Evolutionary conservation across 73 alveolate genomes (phyloP).

Genomic region (Paramecium sonneborni): DNA sequence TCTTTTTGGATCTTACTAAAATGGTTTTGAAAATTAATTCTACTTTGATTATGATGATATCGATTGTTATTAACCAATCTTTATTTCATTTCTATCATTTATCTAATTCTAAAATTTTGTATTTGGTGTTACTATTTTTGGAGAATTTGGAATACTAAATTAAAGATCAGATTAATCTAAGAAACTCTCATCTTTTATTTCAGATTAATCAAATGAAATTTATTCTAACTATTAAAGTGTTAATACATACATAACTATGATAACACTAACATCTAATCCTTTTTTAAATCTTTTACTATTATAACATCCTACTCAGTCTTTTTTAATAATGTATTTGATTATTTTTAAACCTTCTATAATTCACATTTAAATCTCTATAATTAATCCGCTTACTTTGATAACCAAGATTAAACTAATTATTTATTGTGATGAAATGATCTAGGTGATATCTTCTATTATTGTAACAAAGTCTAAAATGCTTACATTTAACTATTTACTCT

Average conservation of each 20-base stretch:
- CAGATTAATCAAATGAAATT: constrained; percentile 32
- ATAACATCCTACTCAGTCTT: background rate
- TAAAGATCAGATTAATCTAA: constrained; percentile 3
- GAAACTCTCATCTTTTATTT: background rate
- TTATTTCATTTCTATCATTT: background rate
- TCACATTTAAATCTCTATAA: background rate
- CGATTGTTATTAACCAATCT: background rate
- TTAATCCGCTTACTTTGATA: background rate
- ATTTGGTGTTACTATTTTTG: background rate
- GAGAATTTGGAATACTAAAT: constrained; percentile 13
- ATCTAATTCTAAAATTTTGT: background rate
- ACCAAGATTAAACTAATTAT: constrained; percentile 8
- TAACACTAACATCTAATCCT: background rate
- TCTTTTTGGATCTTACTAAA: background rate
- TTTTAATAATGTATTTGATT: background rate
- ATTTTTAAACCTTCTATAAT: background rate
- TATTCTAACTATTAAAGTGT: background rate
- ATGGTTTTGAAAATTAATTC: background rate
- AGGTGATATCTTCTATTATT: constrained; percentile 3
- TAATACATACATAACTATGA: background rate
- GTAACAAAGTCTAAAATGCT: constrained; percentile 2
- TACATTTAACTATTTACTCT: constrained; percentile 4
- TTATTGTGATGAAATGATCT: constrained; percentile 36
- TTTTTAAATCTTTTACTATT: background rate
- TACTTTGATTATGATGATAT: background rate